Evolutionary conservation across 2,329 filamentous ascomycete genomes (phyloP).

Genomic region (Cordyceps fumosorosea): DNA sequence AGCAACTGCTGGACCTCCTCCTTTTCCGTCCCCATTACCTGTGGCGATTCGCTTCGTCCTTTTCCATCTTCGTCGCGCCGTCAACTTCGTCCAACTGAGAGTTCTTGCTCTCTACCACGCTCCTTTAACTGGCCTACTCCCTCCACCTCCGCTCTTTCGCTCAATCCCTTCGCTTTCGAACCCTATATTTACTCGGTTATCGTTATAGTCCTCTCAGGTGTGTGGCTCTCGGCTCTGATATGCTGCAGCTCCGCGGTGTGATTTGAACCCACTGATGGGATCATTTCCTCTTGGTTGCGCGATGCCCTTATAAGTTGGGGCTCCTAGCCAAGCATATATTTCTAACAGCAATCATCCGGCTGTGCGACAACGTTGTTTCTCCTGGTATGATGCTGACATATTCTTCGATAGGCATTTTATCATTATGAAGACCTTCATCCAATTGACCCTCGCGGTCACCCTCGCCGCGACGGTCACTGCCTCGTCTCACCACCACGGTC

Average conservation of each 20-base stretch:
- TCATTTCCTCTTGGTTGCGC: neutral
- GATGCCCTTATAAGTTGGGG: neutral
- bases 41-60: neutral
- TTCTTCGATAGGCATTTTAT: neutral
- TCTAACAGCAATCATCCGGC: neutral
- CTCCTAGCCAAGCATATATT: neutral
- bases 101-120: constrained; percentile 47
- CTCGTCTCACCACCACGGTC: constrained; percentile 55
- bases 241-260: neutral
- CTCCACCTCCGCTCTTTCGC: constrained; percentile 25
- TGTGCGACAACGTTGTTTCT: neutral
- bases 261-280: neutral
- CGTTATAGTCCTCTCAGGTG: neutral
- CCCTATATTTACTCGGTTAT: constrained; percentile 13
- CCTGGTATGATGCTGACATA: neutral
- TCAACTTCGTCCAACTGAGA: constrained; percentile 46
- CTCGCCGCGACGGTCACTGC: constrained; percentile 48
- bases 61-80: constrained; percentile 11
- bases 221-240: neutral
- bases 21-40: constrained; percentile 5
- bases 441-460: constrained; percentile 44
- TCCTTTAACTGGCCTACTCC: constrained; percentile 36
- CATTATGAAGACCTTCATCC: constrained; percentile 13
- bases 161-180: constrained; percentile 21
- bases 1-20: neutral